Percentiles rank a stretch among this genome's conserved stretches.
Conservation (phyloP, 306 rosid species). For the Pterocarpus santalinus region DNA sequence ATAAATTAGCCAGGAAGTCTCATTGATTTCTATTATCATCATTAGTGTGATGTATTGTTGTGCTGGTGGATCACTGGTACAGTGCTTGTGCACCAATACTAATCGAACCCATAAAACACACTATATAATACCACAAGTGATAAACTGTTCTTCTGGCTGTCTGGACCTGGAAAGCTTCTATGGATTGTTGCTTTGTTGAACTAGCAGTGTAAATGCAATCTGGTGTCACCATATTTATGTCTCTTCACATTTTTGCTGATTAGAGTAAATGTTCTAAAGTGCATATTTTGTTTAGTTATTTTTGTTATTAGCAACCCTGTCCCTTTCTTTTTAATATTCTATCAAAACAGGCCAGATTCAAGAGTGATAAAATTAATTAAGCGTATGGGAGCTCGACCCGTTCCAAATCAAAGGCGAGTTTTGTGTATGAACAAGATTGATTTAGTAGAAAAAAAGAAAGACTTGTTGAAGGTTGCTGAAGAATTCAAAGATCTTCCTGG, state of each 20-base stretch:
- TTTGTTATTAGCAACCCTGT: constrained; percentile 33
- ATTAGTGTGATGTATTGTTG: constrained; percentile 1
- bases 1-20: neutral
- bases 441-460: constrained; percentile 93
- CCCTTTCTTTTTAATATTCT: constrained; percentile 33
- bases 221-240: constrained; percentile 22
- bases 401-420: constrained; percentile 81
- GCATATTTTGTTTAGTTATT: constrained; percentile 19
- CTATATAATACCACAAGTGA: neutral
- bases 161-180: constrained; percentile 28
- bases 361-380: constrained; percentile 81
- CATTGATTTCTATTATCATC: neutral
- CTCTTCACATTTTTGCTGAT: neutral
- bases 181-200: constrained; percentile 29
- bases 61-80: constrained; percentile 1
- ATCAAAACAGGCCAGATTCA: constrained; percentile 73
- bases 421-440: constrained; percentile 96
- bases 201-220: constrained; percentile 3
- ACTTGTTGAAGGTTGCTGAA: constrained; percentile 76
- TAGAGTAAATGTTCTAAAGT: neutral
- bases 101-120: constrained; percentile 4
- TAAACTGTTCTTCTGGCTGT: constrained; percentile 5
- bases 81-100: constrained; percentile 27
- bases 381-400: constrained; percentile 72
- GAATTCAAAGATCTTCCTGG: constrained; percentile 92